Percentiles rank a stretch among this genome's conserved stretches.
These are phyloP conservation scores for Suillus fuscotomentosus DNA, from an alignment of 768 basidiomycete genomes.

Conservation along the genomic window DNA sequence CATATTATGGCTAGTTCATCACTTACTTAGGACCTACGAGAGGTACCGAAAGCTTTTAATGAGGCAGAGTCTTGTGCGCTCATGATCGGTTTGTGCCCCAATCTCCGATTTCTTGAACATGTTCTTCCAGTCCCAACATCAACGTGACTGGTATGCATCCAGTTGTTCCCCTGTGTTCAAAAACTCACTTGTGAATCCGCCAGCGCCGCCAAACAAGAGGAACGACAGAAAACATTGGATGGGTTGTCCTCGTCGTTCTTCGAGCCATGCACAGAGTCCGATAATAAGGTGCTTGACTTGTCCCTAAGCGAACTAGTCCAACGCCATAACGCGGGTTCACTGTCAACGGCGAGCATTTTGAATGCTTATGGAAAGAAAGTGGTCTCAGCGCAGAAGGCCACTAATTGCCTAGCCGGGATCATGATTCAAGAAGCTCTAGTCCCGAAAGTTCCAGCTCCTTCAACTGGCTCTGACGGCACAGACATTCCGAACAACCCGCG, in stretches of 20 bases:
- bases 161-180: neutral
- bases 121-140: constrained; percentile 26
- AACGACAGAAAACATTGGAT: constrained; percentile 28
- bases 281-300: constrained; percentile 35
- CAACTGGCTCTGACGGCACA: constrained; percentile 9
- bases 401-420: constrained; percentile 52
- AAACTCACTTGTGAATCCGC: neutral
- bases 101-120: constrained; percentile 9
- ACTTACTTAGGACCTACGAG: neutral
- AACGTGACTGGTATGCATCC: constrained; percentile 27
- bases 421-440: constrained; percentile 33
- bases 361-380: constrained; percentile 40
- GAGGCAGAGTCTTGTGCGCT: neutral
- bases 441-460: constrained; percentile 9
- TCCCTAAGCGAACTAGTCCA: constrained; percentile 37
- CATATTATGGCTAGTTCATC: neutral
- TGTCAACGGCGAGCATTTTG: constrained; percentile 32
- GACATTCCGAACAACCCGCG: neutral
- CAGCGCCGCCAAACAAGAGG: constrained; percentile 33
- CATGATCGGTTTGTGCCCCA: no score
- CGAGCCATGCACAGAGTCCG: constrained; percentile 30
- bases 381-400: constrained; percentile 38
- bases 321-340: constrained; percentile 24
- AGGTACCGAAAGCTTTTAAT: neutral
- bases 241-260: constrained; percentile 29